Base-by-base conservation (phyloP, 352 stramenopile species). In the Globisporangium takayamanum region DNA sequence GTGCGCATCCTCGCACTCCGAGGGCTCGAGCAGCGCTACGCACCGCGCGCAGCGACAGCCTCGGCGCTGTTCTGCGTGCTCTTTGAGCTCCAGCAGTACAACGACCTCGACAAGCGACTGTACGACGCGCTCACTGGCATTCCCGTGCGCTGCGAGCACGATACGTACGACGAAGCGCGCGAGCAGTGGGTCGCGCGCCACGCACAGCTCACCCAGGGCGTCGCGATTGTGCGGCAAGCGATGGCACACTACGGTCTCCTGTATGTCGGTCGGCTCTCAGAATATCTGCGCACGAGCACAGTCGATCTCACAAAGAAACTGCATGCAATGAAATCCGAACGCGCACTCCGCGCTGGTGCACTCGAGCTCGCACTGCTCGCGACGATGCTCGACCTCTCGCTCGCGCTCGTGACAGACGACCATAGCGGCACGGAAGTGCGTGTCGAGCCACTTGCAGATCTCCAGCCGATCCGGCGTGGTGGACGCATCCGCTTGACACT, bases 261-360 rank as follows among this genome's bases (percentile, higher is more conserved):
- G 8, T 67, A 92, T 42, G 75, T 85, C 0, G 59, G 87, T n/a
- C 57, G 55, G 2, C 63, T 94, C 22, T 73, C 77, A 53, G 55
- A 64, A 3, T 66, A 84, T 15, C 87, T 92, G 37, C 71, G 68
- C 10, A 87, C 69, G 53, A 63, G 59, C 16, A 66, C 69, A 1
- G 69, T 92, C 10, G 84, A 94, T 48, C 60, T 94, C 15, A 92
- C 89, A 50, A 90, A 86, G 64, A 78, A 76, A 47, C 55, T 94
- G 51, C 84, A 94, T 58, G 71, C 81, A 30, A 88, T 90, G 67
- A 89, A 91, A 64, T 76, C 73, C 33, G 59, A 69, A 55, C 57
- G 70, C 36, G 69, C 83, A n/a, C 49, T 76, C 1, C 80, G 84
- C 18, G 69, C 91, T 2, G 84, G 84, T 7, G 64, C 80, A 0